These are phyloP conservation scores for Aspergillus cavernicola DNA, from an alignment of 495 filamentous ascomycete genomes.

Conservation along the genomic window DNA sequence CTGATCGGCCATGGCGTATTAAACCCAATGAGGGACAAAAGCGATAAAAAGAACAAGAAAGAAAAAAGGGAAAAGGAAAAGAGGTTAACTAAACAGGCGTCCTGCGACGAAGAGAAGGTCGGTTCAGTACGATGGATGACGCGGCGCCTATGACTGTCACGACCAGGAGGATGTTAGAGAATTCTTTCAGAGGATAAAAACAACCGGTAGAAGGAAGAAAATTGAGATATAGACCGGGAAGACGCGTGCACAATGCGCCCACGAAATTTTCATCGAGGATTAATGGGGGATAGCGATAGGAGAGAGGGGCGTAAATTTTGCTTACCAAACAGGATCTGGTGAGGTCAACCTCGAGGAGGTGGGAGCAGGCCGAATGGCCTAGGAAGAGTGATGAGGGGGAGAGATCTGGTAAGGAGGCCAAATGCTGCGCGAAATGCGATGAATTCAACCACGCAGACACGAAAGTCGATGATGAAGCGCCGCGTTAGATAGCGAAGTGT, in stretches of 20 bases:
- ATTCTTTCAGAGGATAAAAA: not conserved
- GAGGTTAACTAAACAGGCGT: conserved; percentile 21
- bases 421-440: conserved; percentile 5
- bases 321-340: conserved; percentile 14
- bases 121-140: conserved; percentile 35
- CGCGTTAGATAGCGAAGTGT: conserved; percentile 16
- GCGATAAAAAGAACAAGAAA: conserved; percentile 27
- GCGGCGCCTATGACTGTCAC: conserved; percentile 38
- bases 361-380: conserved; percentile 11
- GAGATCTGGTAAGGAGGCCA: not conserved
- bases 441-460: not conserved
- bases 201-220: not conserved
- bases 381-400: not conserved
- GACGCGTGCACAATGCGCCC: conserved; percentile 30
- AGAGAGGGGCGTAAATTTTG: conserved; percentile 6
- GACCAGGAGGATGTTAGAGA: conserved; percentile 9
- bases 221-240: not conserved
- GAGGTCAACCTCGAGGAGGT: conserved; percentile 5
- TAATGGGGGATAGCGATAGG: conserved; percentile 9
- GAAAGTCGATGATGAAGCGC: not conserved
- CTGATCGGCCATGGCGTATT: conserved; percentile 83
- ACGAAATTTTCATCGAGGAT: conserved; percentile 18
- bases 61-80: conserved; percentile 26
- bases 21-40: conserved; percentile 28
- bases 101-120: conserved; percentile 23